Base-by-base conservation (phyloP, 78 protist species). In the Dictyostelium purpureum region DNA sequence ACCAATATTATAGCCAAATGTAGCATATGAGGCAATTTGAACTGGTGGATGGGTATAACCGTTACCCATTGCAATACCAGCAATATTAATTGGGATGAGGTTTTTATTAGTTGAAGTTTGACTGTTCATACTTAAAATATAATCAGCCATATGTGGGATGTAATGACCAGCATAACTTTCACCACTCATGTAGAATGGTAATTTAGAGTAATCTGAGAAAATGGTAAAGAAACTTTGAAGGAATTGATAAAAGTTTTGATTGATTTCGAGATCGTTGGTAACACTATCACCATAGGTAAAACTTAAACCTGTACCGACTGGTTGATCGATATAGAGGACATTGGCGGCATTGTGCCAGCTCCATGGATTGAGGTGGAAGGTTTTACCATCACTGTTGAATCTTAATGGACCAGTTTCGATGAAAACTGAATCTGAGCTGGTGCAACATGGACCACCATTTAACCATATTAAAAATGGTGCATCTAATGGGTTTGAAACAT, bases 21-120 rank as follows among this genome's bases (percentile, higher is more conserved):
- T 40, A 16, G 57, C 9, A 77, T 85, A 85, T 18, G 83, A 73
- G n/a, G 52, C 69, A 35, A 71, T 71, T 57, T 85, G 82, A 11
- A 38, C 35, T 28, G 77, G 31, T 73, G 92, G 92, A 43, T 85
- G 82, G 37, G 92, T 85, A 63, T 69, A 85, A 45, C 92, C 92
- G 33, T 85, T 85, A 47, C 92, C 92, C 71, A 85, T 85, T 18
- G 75, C 80, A 24, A 45, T 18, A 85, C 92, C 82, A 31, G 54
- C 37, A 24, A 85, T 28, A 45, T 85, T 85, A 28, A 85, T 56
- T 26, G 42, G 33, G 49, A 47, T 14, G 10, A 33, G 19, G 16
- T 24, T 9, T 51, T 47, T 19, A 31, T 65, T 26, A 11, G 43
- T 59, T 18, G 37, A 14, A 24, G 67, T 37, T 7, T 85, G 40